A percentile compares a stretch with the other conserved stretches of the same genome.
Evolutionary conservation across 2,329 filamentous ascomycete species (phyloP).

Genomic region (Ophiostoma sp.): DNA sequence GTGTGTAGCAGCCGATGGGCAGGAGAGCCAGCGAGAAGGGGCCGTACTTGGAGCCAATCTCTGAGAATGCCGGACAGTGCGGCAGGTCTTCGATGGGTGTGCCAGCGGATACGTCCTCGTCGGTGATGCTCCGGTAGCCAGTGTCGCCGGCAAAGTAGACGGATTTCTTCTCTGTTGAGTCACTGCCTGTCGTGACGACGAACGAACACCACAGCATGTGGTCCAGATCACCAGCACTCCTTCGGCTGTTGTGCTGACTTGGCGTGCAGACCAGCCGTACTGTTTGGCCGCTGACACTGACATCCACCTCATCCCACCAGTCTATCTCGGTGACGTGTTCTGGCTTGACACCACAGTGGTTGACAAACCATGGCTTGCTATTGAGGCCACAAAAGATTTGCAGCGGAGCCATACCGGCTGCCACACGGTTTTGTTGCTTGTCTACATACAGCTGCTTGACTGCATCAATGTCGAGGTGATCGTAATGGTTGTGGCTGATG

Average conservation of each 20-base stretch:
- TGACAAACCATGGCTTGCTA: constrained; percentile 65
- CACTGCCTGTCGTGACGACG: constrained; percentile 39
- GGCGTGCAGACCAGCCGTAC: constrained; percentile 66
- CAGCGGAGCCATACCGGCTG: constrained; percentile 12
- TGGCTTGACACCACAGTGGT: constrained; percentile 50
- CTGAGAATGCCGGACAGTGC: constrained; percentile 76
- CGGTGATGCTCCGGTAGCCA: constrained; percentile 51
- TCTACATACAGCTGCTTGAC: constrained; percentile 44
- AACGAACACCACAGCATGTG: constrained; percentile 71
- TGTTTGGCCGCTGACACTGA: constrained; percentile 30
- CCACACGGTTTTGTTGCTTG: constrained; percentile 30
- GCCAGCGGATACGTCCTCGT: constrained; percentile 11
- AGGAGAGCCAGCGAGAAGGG: constrained; percentile 90
- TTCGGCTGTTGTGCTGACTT: constrained; percentile 65
- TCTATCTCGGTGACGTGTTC: constrained; percentile 67
- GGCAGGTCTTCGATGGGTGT: constrained; percentile 46
- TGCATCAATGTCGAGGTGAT: constrained; percentile 52
- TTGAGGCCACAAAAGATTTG: constrained; percentile 70
- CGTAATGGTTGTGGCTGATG: constrained; percentile 59
- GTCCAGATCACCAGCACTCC: constrained; percentile 58
- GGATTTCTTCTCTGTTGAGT: constrained; percentile 42
- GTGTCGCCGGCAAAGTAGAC: constrained; percentile 73
- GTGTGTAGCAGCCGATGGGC: constrained; percentile 85
- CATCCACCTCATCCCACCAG: constrained; percentile 66
- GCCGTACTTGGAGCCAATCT: constrained; percentile 77